phyloP scores from a whole-genome alignment of 306 rosid genomes.

The Trichosanthes truncata region DNA sequence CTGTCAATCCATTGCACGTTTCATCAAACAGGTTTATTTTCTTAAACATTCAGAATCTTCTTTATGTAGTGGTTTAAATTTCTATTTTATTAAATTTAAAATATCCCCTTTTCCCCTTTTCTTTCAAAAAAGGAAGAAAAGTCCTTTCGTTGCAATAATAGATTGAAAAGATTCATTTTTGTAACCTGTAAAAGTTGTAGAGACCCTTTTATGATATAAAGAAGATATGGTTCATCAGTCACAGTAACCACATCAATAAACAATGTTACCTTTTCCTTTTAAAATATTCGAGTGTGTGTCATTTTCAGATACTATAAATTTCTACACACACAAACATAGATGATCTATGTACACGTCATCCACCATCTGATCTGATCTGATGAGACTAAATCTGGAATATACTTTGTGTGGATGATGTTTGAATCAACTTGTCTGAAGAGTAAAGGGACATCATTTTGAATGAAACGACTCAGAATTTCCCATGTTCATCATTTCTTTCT shows the following conservation, averaged over 20 bases:
- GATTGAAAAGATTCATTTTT: conserved; percentile 6
- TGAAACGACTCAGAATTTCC: conserved; percentile 2
- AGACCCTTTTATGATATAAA: conserved; percentile 10
- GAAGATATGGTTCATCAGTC: conserved; percentile 5
- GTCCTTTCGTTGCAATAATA: conserved; percentile 8
- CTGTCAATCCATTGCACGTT: conserved; percentile 46
- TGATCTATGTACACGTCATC: conserved; percentile 4
- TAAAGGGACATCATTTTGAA: conserved; percentile 6
- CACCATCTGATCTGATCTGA: not conserved
- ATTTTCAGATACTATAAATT: conserved; percentile 6
- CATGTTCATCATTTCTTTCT: not conserved
- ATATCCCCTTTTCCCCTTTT: not conserved
- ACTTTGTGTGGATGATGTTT: conserved; percentile 4
- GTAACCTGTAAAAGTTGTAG: conserved; percentile 1
- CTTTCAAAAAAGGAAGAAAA: not conserved
- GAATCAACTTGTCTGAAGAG: conserved; percentile 8
- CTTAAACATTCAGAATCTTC: conserved; percentile 1
- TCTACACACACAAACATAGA: not conserved
- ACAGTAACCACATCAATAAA: conserved; percentile 1
- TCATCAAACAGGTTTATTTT: conserved; percentile 47
- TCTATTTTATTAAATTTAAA: not conserved
- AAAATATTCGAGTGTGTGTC: not conserved
- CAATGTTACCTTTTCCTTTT: not conserved
- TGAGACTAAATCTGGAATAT: conserved; percentile 10
- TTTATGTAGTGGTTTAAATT: not conserved